phyloP scores from a whole-genome alignment of 148 eudicot species.

The Polygonum aviculare region DNA sequence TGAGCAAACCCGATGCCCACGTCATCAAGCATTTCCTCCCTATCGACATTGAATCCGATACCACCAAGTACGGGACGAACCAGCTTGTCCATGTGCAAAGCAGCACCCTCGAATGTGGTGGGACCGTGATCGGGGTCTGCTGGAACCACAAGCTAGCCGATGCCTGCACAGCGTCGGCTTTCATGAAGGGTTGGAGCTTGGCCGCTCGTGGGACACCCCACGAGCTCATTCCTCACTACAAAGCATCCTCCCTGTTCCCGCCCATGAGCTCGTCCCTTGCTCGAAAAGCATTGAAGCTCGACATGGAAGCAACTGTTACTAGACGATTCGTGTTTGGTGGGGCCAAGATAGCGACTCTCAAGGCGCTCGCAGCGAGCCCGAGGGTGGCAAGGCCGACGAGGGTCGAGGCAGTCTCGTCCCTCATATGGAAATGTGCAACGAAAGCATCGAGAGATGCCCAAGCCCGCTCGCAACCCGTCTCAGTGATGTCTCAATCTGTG shows the following conservation, averaged over 20 bases:
- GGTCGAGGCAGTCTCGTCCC: slow-evolving; percentile 33
- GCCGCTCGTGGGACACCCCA: background rate
- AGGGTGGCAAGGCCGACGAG: slow-evolving; percentile 20
- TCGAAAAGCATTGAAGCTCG: background rate
- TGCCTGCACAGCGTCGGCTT: background rate
- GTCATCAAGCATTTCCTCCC: background rate
- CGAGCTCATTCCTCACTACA: slow-evolving; percentile 1
- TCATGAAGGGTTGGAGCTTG: background rate
- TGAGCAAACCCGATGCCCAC: background rate
- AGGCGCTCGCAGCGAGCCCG: background rate
- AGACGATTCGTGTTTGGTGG: background rate
- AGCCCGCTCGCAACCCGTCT: background rate
- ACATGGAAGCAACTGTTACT: background rate
- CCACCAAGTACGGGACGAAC: background rate
- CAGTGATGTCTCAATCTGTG: slow-evolving; percentile 31
- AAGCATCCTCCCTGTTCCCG: background rate
- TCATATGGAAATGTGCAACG: slow-evolving; percentile 17
- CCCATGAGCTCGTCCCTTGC: background rate
- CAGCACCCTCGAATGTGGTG: slow-evolving; percentile 2
- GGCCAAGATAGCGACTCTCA: background rate
- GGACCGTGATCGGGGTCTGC: slow-evolving; percentile 2
- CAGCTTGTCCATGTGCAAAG: slow-evolving; percentile 1
- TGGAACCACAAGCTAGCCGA: slow-evolving; percentile 10
- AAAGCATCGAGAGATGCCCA: background rate
- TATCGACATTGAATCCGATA: background rate